Conservation (phyloP, 2,329 filamentous ascomycete species). For the Calonectria ilicicola region DNA sequence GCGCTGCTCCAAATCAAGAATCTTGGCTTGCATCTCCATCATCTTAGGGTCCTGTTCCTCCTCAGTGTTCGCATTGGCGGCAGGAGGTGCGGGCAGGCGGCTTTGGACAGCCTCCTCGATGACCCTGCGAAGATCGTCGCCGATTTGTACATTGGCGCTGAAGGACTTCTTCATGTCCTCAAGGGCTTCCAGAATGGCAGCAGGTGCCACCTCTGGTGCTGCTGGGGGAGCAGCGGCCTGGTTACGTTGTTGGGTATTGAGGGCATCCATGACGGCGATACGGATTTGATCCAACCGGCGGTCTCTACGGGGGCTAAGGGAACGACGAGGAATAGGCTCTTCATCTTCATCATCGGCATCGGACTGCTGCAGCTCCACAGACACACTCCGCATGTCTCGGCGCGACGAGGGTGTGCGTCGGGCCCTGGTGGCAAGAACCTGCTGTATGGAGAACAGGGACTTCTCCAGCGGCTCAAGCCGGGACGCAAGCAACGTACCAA, state of each 20-base stretch:
- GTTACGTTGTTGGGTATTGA: slow-evolving; percentile 67
- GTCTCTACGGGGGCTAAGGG: slow-evolving; percentile 82
- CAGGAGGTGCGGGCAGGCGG: slow-evolving; percentile 64
- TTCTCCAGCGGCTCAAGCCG: slow-evolving; percentile 85
- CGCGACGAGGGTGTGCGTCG: slow-evolving; percentile 67
- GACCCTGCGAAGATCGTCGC: slow-evolving; percentile 69
- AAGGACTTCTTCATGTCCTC: slow-evolving; percentile 69
- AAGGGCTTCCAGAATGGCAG: slow-evolving; percentile 74
- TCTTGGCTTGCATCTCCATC: slow-evolving; percentile 69
- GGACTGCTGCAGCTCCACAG: slow-evolving; percentile 79
- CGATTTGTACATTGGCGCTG: slow-evolving; percentile 38
- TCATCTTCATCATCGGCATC: slow-evolving; percentile 97
- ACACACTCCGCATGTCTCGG: slow-evolving; percentile 73
- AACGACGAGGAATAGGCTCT: slow-evolving; percentile 72
- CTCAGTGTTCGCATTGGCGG: slow-evolving; percentile 62
- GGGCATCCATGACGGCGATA: slow-evolving; percentile 77
- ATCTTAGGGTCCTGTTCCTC: slow-evolving; percentile 66
- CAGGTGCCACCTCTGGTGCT: slow-evolving; percentile 38
- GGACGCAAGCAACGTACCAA: slow-evolving; percentile 81
- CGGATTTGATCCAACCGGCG: slow-evolving; percentile 87
- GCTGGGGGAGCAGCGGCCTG: slow-evolving; percentile 46
- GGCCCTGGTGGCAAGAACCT: slow-evolving; percentile 71
- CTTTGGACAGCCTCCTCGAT: slow-evolving; percentile 73
- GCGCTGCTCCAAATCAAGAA: slow-evolving; percentile 70
- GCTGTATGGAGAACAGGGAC: slow-evolving; percentile 80